Evolutionary conservation across 805 yeast species (phyloP).

Genomic region (Vanderwaltozyma yarrowii): DNA sequence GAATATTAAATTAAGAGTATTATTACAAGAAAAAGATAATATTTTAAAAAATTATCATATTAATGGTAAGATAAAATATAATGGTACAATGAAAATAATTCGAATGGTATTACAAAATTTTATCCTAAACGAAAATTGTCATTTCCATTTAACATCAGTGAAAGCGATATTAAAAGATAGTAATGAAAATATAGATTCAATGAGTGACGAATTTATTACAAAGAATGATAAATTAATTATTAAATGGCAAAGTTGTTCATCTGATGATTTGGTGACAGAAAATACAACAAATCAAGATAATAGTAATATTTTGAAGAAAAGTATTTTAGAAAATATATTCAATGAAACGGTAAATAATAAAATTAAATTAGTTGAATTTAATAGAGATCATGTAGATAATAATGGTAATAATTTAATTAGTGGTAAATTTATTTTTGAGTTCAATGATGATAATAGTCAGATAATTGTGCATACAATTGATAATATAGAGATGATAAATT

Average conservation of each 20-base stretch:
- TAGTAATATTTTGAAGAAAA: neutral
- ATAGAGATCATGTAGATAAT: no score
- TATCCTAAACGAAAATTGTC: constrained; percentile 42
- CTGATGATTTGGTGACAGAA: constrained; percentile 4
- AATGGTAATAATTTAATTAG: constrained; percentile 8
- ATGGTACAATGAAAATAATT: constrained; percentile 46
- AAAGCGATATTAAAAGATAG: constrained; percentile 17
- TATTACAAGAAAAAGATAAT: constrained; percentile 23
- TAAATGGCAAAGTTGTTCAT: constrained; percentile 22
- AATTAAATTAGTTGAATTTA: no score
- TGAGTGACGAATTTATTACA: constrained; percentile 8
- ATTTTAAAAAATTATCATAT: constrained; percentile 29
- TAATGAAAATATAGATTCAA: neutral
- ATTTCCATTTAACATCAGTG: constrained; percentile 37
- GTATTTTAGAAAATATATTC: no score
- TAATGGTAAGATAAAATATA: constrained; percentile 46
- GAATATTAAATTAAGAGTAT: constrained; percentile 41
- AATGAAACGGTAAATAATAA: no score
- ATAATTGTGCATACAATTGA: constrained; percentile 59
- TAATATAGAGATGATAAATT: constrained; percentile 49
- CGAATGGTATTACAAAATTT: constrained; percentile 45
- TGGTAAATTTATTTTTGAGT: constrained; percentile 59
- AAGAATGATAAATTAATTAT: constrained; percentile 17
- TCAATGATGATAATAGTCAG: constrained; percentile 43
- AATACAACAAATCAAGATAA: constrained; percentile 1